phyloP scores from a whole-genome alignment of 495 filamentous ascomycete genomes.

The Massariosphaeria phaeospora region DNA sequence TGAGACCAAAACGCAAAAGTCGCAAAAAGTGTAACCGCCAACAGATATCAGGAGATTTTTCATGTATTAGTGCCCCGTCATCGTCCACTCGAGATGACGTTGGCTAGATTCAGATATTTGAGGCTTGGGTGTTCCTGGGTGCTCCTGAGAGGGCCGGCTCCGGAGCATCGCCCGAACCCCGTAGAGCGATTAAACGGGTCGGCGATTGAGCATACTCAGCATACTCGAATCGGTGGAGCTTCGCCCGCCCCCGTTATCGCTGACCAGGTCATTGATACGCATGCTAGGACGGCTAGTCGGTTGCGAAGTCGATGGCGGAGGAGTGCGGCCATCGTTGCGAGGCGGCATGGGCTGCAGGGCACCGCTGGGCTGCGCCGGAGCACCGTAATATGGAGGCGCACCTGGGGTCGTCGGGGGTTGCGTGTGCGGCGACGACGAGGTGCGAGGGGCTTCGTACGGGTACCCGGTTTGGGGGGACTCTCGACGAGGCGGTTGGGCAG shows the following conservation, averaged over 20 bases:
- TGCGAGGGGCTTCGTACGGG: slow-evolving; percentile 35
- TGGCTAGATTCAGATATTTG: too few relatives aligned
- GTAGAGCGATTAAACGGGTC: slow-evolving; percentile 14
- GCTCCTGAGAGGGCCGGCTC: slow-evolving; percentile 22
- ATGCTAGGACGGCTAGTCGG: slow-evolving; percentile 23
- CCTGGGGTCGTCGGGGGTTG: slow-evolving; percentile 35
- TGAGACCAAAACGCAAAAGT: too few relatives aligned
- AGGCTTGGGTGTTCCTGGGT: not conserved
- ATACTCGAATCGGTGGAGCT: slow-evolving; percentile 35
- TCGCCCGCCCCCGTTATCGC: slow-evolving; percentile 21
- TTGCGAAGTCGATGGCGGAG: slow-evolving; percentile 26
- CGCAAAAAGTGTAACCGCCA: too few relatives aligned
- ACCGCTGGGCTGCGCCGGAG: slow-evolving; percentile 12
- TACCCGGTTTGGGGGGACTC: slow-evolving; percentile 36
- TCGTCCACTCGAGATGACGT: not conserved
- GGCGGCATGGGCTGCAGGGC: slow-evolving; percentile 18
- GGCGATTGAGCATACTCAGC: slow-evolving; percentile 34
- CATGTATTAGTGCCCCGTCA: not conserved
- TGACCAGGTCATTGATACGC: slow-evolving; percentile 36
- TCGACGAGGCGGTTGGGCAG: slow-evolving; percentile 33
- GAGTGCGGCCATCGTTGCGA: slow-evolving; percentile 28
- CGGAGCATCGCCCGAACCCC: slow-evolving; percentile 2
- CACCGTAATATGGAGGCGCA: slow-evolving; percentile 11
- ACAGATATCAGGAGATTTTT: too few relatives aligned
- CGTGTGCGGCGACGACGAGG: slow-evolving; percentile 39